Evolutionary conservation across 163 green algal genomes (phyloP), one percentile per base, ranked within the genome.

Genomic region (Scenedesmus sp.): DNA sequence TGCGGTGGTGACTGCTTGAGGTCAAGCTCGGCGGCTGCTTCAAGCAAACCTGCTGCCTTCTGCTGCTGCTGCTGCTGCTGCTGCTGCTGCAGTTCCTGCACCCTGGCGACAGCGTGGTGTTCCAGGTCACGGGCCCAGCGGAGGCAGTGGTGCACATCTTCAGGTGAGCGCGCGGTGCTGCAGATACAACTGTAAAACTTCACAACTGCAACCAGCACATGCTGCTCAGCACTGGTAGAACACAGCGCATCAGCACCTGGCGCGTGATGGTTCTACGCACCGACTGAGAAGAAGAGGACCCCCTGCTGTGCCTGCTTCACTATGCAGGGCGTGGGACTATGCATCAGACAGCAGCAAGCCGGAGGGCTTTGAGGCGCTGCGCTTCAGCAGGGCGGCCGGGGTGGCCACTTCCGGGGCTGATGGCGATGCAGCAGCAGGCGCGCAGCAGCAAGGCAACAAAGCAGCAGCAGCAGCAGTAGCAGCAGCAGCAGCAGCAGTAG

Each of bases 51-150:
- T 60, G 7, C 26, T 60, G 34, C 46, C 34, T n/a, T 23, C 77
- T 83, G 74, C 20, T 52, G 52, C 23, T 70, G 54, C 56, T 88
- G 23, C 18, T 84, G 86, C 60, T 82, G 54, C 87, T 85, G 52
- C n/a, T 84, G 73, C 87, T 77, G 73, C 70, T 74, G 64, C 62
- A 89, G 85, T 89, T 89, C 46, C 66, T 91, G 13, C 74, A 91
- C 70, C 70, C 87, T 59, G 70, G 46, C 18, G 87, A 91, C 87
- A 70, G 34, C 23, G 54, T 91, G 4, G 87, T 91, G 4, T n/a
- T 91, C 46, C 46, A 91, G 54, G 87, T 91, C 5, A 77, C 56
- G 34, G 79, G 87, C n/a, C 56, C 67, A 10, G 20, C 10, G 26
- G 74, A 56, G 55, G 56, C 70, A 9, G 23, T 56, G 73, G 23